Evolutionary conservation across 139 green algal genomes (phyloP).

Genomic region (Limnomonas spitsbergensis): DNA sequence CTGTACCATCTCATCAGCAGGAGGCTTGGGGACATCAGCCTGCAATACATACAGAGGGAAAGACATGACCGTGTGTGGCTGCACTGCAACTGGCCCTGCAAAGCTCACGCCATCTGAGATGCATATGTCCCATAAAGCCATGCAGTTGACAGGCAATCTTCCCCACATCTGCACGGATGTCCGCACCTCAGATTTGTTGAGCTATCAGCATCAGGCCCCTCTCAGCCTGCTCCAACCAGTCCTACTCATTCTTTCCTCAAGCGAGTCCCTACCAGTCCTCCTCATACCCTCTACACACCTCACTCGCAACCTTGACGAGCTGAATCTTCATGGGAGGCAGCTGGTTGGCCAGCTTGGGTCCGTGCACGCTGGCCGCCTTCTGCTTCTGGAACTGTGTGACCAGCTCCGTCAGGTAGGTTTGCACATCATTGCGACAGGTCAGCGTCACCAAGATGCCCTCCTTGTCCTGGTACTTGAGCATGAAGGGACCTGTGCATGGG

Average conservation of each 20-base stretch:
- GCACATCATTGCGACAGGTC: slow-evolving; percentile 48
- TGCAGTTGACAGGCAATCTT: too few relatives aligned
- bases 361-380: slow-evolving; percentile 25
- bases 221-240: too few relatives aligned
- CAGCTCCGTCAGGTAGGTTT: slow-evolving; percentile 6
- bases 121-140: too few relatives aligned
- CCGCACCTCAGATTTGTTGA: too few relatives aligned
- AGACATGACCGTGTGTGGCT: too few relatives aligned
- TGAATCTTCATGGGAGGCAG: slow-evolving; percentile 23
- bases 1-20: slow-evolving; percentile 53
- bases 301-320: slow-evolving; percentile 6
- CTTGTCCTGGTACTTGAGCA: slow-evolving; percentile 54
- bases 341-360: slow-evolving; percentile 20
- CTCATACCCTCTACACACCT: not conserved
- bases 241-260: too few relatives aligned
- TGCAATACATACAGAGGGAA: too few relatives aligned
- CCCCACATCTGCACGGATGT: too few relatives aligned
- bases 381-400: slow-evolving; percentile 37
- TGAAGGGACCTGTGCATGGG: not conserved
- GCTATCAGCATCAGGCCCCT: too few relatives aligned
- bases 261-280: too few relatives aligned
- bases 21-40: slow-evolving; percentile 61
- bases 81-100: too few relatives aligned
- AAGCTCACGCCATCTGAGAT: too few relatives aligned
- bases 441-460: slow-evolving; percentile 77